These are phyloP conservation scores for Omphalotus guepiniiformis DNA, from an alignment of 768 basidiomycete genomes.

Conservation along the genomic window DNA sequence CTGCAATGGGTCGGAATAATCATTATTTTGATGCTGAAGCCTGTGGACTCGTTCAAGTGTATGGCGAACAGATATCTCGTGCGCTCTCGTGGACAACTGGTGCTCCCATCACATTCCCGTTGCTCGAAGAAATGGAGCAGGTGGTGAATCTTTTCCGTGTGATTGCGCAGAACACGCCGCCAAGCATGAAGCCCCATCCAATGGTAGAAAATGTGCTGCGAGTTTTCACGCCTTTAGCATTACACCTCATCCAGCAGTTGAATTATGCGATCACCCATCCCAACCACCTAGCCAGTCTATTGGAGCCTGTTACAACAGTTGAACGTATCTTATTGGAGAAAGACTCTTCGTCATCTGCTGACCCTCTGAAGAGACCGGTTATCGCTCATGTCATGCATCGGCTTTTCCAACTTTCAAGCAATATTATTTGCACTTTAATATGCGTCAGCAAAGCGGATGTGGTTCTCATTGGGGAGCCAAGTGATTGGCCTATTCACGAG, in stretches of 20 bases:
- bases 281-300: slow-evolving; percentile 74
- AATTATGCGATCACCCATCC: slow-evolving; percentile 92
- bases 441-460: slow-evolving; percentile 66
- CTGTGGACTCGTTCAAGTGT: slow-evolving; percentile 81
- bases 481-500: slow-evolving; percentile 69
- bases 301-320: slow-evolving; percentile 76
- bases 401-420: slow-evolving; percentile 66
- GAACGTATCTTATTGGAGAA: slow-evolving; percentile 70
- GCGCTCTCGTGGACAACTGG: slow-evolving; percentile 82
- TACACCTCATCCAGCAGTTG: slow-evolving; percentile 78
- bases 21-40: slow-evolving; percentile 84
- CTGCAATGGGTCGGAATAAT: slow-evolving; percentile 56
- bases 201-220: slow-evolving; percentile 61
- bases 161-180: slow-evolving; percentile 55
- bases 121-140: slow-evolving; percentile 81
- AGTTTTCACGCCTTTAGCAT: slow-evolving; percentile 62
- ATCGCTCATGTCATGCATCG: slow-evolving; percentile 68
- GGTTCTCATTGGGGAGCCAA: slow-evolving; percentile 57
- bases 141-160: slow-evolving; percentile 75
- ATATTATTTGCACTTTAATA: slow-evolving; percentile 65
- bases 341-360: slow-evolving; percentile 48
- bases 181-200: slow-evolving; percentile 39
- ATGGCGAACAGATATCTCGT: slow-evolving; percentile 72
- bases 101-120: slow-evolving; percentile 68
- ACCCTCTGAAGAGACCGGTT: slow-evolving; percentile 67